A percentile compares a stretch with the other conserved stretches of the same genome.
Conservation (phyloP, 2,329 filamentous ascomycete species). For the Clarireedia paspali region DNA sequence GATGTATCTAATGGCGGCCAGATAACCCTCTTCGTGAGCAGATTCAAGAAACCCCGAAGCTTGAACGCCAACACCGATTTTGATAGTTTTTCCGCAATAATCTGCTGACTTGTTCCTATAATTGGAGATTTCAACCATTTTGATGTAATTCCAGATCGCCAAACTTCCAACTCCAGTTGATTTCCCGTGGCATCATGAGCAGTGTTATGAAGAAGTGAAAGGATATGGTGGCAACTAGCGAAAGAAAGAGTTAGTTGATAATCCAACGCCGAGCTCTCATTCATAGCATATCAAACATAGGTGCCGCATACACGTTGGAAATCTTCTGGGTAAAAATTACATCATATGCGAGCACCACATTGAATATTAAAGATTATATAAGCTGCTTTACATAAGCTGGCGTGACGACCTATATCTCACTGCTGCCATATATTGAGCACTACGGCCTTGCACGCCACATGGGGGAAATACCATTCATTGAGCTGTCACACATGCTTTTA, state of each 20-base stretch:
- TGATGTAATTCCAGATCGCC: slow-evolving; percentile 50
- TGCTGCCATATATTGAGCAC: too few species aligned
- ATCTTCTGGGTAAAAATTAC: slow-evolving; percentile 26
- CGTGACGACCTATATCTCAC: too few species aligned
- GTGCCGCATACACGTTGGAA: slow-evolving; percentile 31
- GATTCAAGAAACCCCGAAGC: slow-evolving; percentile 38
- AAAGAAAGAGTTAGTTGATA: slow-evolving; percentile 31
- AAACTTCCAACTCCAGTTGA: slow-evolving; percentile 54
- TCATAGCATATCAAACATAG: slow-evolving; percentile 30
- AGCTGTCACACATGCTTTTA: too few species aligned
- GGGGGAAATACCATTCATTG: too few species aligned
- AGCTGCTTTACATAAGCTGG: too few species aligned
- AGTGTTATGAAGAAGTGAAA: slow-evolving; percentile 45
- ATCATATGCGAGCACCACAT: too few species aligned
- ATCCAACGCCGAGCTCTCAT: slow-evolving; percentile 20
- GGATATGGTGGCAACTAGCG: slow-evolving; percentile 31
- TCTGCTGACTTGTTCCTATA: slow-evolving; percentile 28
- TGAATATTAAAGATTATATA: too few species aligned
- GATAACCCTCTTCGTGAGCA: slow-evolving; percentile 20
- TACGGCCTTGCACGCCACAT: too few species aligned
- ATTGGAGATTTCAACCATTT: slow-evolving; percentile 35
- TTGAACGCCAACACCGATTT: slow-evolving; percentile 45
- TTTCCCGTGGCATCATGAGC: slow-evolving; percentile 52
- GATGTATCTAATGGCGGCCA: too few species aligned
- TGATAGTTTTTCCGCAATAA: slow-evolving; percentile 46